A percentile compares a stretch with the other conserved stretches of the same genome.
phyloP scores from a whole-genome alignment of 2,329 filamentous ascomycete species.

The Fusarium sp. region DNA sequence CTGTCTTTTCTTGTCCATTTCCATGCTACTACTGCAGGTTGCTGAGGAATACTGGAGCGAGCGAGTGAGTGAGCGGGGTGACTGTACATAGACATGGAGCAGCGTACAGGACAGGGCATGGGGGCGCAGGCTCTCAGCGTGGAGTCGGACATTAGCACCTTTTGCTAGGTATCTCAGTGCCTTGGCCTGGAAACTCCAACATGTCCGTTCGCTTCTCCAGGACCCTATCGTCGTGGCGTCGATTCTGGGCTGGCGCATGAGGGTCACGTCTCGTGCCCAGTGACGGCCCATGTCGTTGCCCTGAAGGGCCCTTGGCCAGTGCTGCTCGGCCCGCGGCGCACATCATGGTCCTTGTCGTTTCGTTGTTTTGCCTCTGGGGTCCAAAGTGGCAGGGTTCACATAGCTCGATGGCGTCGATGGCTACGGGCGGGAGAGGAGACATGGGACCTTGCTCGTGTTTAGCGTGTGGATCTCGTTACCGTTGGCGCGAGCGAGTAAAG shows the following conservation, averaged over 20 bases:
- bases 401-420: conserved; percentile 49
- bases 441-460: conserved; percentile 49
- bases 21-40: conserved; percentile 37
- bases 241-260: conserved; percentile 48
- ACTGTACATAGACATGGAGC: conserved; percentile 19
- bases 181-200: conserved; percentile 37
- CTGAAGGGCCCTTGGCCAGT: conserved; percentile 36
- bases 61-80: conserved; percentile 33
- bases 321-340: conserved; percentile 48
- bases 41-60: conserved; percentile 40
- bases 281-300: conserved; percentile 32
- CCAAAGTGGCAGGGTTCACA: conserved; percentile 40
- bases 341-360: conserved; percentile 43
- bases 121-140: conserved; percentile 36
- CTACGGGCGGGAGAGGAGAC: conserved; percentile 50
- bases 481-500: conserved; percentile 42
- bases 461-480: conserved; percentile 44
- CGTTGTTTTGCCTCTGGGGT: conserved; percentile 46
- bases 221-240: conserved; percentile 44
- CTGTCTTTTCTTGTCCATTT: conserved; percentile 36
- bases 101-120: conserved; percentile 37
- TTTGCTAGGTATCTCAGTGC: conserved; percentile 20
- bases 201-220: conserved; percentile 36
- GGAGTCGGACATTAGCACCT: conserved; percentile 33
- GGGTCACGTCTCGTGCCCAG: conserved; percentile 47